Conservation (phyloP, 805 yeast species). For the Starmerella apis region DNA sequence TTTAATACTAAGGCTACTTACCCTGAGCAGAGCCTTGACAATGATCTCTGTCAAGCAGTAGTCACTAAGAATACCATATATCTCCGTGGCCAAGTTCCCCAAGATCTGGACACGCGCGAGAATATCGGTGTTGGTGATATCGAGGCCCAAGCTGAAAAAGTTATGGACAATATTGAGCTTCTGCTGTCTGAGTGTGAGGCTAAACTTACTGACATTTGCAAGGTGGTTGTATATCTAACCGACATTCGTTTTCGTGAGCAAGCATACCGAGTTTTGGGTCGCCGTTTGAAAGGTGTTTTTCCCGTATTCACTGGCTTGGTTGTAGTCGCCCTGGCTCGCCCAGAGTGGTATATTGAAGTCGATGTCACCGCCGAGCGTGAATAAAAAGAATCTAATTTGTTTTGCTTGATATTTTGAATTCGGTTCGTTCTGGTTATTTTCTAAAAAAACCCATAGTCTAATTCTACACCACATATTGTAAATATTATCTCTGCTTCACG, state of each 20-base stretch:
- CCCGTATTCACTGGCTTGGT: conserved; percentile 23
- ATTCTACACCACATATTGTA: too few species aligned
- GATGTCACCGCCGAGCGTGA: conserved; percentile 22
- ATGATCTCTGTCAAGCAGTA: conserved; percentile 23
- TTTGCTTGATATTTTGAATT: too few species aligned
- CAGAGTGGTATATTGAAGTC: conserved; percentile 23
- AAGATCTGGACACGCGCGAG: conserved; percentile 23
- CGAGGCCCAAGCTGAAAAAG: conserved; percentile 22
- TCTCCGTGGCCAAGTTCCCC: conserved; percentile 23
- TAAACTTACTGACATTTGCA: conserved; percentile 20
- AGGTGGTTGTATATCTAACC: conserved; percentile 22
- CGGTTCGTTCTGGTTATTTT: too few species aligned
- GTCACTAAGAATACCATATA: conserved; percentile 21
- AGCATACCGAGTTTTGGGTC: conserved; percentile 21
- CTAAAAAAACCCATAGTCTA: too few species aligned
- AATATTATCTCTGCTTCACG: too few species aligned
- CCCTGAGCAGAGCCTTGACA: conserved; percentile 22
- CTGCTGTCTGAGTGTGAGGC: conserved; percentile 18
- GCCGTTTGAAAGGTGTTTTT: conserved; percentile 22
- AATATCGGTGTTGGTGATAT: conserved; percentile 22
- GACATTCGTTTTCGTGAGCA: conserved; percentile 21
- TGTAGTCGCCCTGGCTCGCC: conserved; percentile 23
- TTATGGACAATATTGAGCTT: conserved; percentile 21
- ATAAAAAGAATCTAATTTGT: neutral
- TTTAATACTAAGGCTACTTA: conserved; percentile 21